Evolutionary conservation across 352 stramenopile species (phyloP).

Genomic region (Blastocystis sp.): DNA sequence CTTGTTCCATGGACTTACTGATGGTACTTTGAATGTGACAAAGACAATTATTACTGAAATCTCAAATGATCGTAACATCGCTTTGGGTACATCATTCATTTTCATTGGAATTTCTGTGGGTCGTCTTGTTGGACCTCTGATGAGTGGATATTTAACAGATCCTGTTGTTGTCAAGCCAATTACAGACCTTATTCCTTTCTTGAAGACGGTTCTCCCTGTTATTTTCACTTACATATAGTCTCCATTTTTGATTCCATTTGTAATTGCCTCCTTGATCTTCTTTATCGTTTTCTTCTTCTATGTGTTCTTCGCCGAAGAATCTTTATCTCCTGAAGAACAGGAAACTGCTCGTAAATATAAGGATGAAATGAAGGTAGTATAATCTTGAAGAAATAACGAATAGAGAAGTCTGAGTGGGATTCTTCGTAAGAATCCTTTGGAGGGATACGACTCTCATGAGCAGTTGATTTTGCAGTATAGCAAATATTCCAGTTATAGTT

Average conservation of each 20-base stretch:
- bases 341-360: not conserved
- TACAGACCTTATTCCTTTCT: not conserved
- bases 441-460: slow-evolving; percentile 26
- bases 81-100: slow-evolving; percentile 39
- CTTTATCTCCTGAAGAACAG: slow-evolving; percentile 36
- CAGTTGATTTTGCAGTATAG: slow-evolving; percentile 49
- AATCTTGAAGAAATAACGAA: not conserved
- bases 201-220: not conserved
- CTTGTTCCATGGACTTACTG: slow-evolving; percentile 43
- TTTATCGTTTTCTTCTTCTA: not conserved
- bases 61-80: slow-evolving; percentile 38
- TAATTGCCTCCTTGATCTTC: not conserved
- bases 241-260: slow-evolving; percentile 26
- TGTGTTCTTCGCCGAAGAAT: slow-evolving; percentile 26
- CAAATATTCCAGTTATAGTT: slow-evolving; percentile 44
- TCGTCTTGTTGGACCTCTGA: slow-evolving; percentile 30
- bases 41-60: slow-evolving; percentile 63
- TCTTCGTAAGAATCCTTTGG: not conserved
- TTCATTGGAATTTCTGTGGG: slow-evolving; percentile 27
- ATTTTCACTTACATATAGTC: not conserved
- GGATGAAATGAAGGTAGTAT: slow-evolving; percentile 27
- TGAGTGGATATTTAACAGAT: slow-evolving; percentile 34
- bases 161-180: not conserved
- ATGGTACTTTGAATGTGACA: slow-evolving; percentile 1
- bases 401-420: slow-evolving; percentile 29